Percentiles rank a stretch among this genome's conserved stretches.
Conservation (phyloP, 805 yeast species). For the Ogataea methylovora region DNA sequence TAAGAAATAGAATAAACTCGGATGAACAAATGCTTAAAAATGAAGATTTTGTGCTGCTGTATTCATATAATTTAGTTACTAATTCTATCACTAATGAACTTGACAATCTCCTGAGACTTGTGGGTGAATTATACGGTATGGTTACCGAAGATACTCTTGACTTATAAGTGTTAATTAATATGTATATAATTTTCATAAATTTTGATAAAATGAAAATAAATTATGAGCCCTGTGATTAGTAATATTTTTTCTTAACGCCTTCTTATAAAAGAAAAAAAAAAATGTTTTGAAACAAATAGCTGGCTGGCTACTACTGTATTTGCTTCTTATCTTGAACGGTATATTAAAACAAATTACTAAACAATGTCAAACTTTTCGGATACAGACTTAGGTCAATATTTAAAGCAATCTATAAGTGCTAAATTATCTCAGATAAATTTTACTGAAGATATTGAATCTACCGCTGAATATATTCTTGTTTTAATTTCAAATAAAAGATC, state of each 20-base stretch:
- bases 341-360: no score
- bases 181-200: background rate
- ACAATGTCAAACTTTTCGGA: no score
- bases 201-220: background rate
- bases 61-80: constrained; percentile 68
- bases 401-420: constrained; percentile 35
- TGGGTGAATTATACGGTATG: constrained; percentile 57
- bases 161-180: constrained; percentile 11
- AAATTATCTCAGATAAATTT: constrained; percentile 30
- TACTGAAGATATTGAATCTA: constrained; percentile 47
- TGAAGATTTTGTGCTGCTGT: constrained; percentile 71
- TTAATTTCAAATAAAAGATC: constrained; percentile 62
- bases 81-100: constrained; percentile 59
- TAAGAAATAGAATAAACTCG: constrained; percentile 32
- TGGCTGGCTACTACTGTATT: no score
- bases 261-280: no score
- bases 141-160: constrained; percentile 57
- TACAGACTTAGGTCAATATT: constrained; percentile 29
- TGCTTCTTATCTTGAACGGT: no score
- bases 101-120: constrained; percentile 43
- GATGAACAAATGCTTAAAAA: constrained; percentile 35
- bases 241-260: no score
- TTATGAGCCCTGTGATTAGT: no score
- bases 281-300: no score
- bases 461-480: constrained; percentile 69